Base-by-base conservation (phyloP, 768 basidiomycete species). In the Dacryopinax spathularia region DNA sequence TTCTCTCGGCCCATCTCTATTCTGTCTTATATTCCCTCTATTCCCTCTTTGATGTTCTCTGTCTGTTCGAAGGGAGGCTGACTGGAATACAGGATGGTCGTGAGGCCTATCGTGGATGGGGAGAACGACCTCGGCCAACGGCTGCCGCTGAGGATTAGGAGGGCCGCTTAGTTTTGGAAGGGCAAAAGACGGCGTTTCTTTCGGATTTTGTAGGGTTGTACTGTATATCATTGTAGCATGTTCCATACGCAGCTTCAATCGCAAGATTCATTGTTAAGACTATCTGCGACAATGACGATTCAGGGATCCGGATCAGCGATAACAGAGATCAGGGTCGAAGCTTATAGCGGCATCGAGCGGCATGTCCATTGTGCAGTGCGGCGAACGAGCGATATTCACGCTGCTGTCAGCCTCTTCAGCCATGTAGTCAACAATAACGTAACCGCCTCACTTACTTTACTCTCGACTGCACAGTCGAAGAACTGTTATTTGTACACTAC, bases 351-450 rank as follows among this genome's bases (percentile, higher is more conserved):
- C n/a, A 44, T 7, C 48, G n/a, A n/a, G n/a, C n/a, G n/a, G n/a
- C n/a, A n/a, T n/a, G 48, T 29, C 48, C 48, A 56, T 56, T 56
- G 48, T 56, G 31, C 48, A n/a, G n/a, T n/a, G n/a, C n/a, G n/a
- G n/a, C n/a, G n/a, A n/a, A n/a, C n/a, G n/a, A n/a, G n/a, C n/a
- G n/a, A n/a, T n/a, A n/a, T n/a, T n/a, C n/a, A n/a, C n/a, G n/a
- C n/a, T n/a, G n/a, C n/a, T n/a, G n/a, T n/a, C n/a, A n/a, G n/a
- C n/a, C n/a, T n/a, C n/a, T n/a, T n/a, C n/a, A n/a, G n/a, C n/a
- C n/a, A n/a, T n/a, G n/a, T n/a, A n/a, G n/a, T n/a, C n/a, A n/a
- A n/a, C n/a, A n/a, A n/a, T n/a, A n/a, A n/a, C n/a, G n/a, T n/a
- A n/a, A n/a, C n/a, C n/a, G n/a, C n/a, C n/a, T n/a, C n/a, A n/a